Base-by-base conservation (phyloP, 108 stramenopile species). In the Skeletonema menzelii region DNA sequence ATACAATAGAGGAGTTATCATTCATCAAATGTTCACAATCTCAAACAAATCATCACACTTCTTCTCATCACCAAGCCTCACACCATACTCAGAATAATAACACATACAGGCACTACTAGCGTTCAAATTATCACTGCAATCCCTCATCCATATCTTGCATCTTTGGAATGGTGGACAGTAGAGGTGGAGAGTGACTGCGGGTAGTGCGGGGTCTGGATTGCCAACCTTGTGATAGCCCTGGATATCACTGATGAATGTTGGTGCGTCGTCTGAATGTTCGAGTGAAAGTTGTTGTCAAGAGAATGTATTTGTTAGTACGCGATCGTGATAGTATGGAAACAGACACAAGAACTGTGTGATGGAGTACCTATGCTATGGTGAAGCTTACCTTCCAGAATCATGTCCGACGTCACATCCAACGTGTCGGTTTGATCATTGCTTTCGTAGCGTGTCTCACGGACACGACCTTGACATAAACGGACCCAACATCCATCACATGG, bases 171-270 rank as follows among this genome's bases (percentile, higher is more conserved):
- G 96, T 12, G 97, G 97, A 30, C 82, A 84, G 70, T 97, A 97
- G 10, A 97, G 72, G 69, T 97, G 97, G 67, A 97, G 59, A 1
- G 97, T 86, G 5, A 96, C 74, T 17, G 95, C 88, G 26, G 66
- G 65, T n/a, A 49, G 11, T 12, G 14, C 34, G 13, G 20, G 28
- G 32, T 73, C 77, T 37, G 87, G 85, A 73, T 89, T 89, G 3
- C 77, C 89, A 8, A 97, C 86, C 70, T 91, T 95, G 90, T 97
- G 97, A 69, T 86, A 91, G n/a, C 94, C 94, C 34, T 92, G 78
- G 49, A 58, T 69, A 80, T 97, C 95, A 27, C 88, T 86, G 57
- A 97, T 94, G 82, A 71, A 95, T 2, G 90, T 60, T 5, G 91
- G 69, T 40, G 78, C 71, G 14, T 83, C 85, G 53, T 84, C 74